Evolutionary conservation across 345 rosid genomes (phyloP), one percentile per base, ranked within the genome.

Genomic region (Lumnitzera littorea): DNA sequence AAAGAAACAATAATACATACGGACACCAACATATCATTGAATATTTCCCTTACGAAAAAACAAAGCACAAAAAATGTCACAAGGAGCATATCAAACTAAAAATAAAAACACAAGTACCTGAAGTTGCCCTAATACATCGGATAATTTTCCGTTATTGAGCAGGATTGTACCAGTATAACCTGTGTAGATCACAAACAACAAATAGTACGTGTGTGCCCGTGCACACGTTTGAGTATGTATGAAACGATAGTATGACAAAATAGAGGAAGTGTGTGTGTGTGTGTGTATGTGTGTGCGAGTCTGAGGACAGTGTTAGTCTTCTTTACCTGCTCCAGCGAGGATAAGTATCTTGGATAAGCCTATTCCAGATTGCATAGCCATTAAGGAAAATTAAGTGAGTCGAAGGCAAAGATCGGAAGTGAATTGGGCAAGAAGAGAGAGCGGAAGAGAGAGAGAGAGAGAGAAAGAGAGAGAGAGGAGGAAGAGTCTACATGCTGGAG

Each of bases 301-400:
- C 17, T 20, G 3, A 10, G 20, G 29, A 14, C 10, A 48, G 43
- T 36, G 43, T 36, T 36, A 36, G 43, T 36, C 43, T 36, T 9
- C 43, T 36, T 36, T 70, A 79, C 98, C 97, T 66, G 96, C 96
- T 70, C 97, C 96, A 65, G 76, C 94, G 51, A 92, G 62, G 75
- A 92, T 2, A 55, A 92, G 51, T 70, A 92, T 81, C 84, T 60
- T 84, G 13, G 91, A 80, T 23, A 87, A 61, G 47, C 98, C 78
- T 15, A 92, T 61, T 56, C 96, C 96, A 6, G 84, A 43, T 73
- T 89, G 97, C 90, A 87, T 63, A 61, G 96, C 87, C 97, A 92
- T 92, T 65, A 61, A 65, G 24, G 66, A 23, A 1, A 41, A 31
- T 53, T 13, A 8, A 23, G 16, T 15, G 68, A 49, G 15, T 36